Base-by-base conservation (phyloP, 306 rosid genomes). In the Ammopiptanthus mongolicus region DNA sequence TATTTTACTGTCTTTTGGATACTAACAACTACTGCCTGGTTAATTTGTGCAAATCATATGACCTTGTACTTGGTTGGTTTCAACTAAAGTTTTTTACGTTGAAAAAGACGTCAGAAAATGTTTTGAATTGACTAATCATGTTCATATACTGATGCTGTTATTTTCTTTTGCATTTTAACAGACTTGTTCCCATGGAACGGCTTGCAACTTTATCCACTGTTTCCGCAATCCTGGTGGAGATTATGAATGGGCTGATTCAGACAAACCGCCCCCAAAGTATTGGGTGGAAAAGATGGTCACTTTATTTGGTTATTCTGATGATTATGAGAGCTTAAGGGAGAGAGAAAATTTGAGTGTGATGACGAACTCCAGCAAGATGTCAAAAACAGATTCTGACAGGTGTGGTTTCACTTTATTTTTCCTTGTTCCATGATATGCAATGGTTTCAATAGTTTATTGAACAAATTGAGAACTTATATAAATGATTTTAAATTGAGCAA, bases 201-300 rank as follows among this genome's bases (percentile, higher is more conserved):
- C 97, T 23, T 94, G 97, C 90, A 94, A 94, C 84, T 94, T 94
- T 82, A 94, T 94, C 76, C 98, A 94, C 77, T 90, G 97, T 85
- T 90, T 94, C 80, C 90, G 80, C 42, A 94, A 94, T 88, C 98
- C 98, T 80, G 94, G 98, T 18, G 91, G 93, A 44, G 95, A 94
- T 75, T 94, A 94, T 87, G 97, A 87, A 83, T 94, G 98, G 98
- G 97, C 95, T 37, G 96, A 94, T 82, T 77, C 83, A 66, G 98
- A 94, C 80, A 90, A 78, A 86, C 91, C 96, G 25, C 96, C 96
- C 25, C 97, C 97, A 75, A 88, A 78, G 53, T 87, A 77, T 88
- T 95, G 98, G 98, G 76, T 90, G 71, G 74, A 73, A 72, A 84
- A 87, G 76, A 95, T 95, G 96, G 76, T 59, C 18, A 86, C 91